Evolutionary conservation across 1,284 basidiomycete species (phyloP), one percentile per base, ranked within the genome.

Genomic region (Boletellus deceptivus): DNA sequence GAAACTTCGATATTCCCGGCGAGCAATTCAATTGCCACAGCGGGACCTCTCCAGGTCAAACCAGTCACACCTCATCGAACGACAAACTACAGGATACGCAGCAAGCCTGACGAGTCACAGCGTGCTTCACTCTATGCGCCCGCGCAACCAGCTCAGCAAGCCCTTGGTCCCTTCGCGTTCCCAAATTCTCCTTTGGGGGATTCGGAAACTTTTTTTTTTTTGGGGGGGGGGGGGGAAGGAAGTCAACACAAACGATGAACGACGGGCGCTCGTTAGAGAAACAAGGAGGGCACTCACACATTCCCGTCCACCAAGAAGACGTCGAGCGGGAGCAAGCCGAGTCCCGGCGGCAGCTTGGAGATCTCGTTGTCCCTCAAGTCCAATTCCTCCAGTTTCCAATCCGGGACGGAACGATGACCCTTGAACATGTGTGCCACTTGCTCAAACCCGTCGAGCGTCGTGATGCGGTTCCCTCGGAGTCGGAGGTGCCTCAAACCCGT

Each of bases 221-320:
- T 25, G 18, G 31, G 2, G 20, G 20, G 20, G 20, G 20, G 20
- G 20, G 20, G 20, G 20, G 20, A 20, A 20, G 31, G 7, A 27
- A 4, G n/a, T 7, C 25, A 10, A 25, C 29, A 22, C 24, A 17
- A 41, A 22, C 8, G 34, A n/a, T 38, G 25, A 31, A 22, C 5
- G 20, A 38, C 27, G 6, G 7, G 6, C 13, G n/a, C 24, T 1
- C 25, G n/a, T n/a, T 4, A 41, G 29, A 41, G 11, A 31, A 11
- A 54, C 46, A 46, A 37, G 8, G 6, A 31, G 47, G 43, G n/a
- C 6, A 79, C 87, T 72, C 65, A 90, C 87, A 76, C 70, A 68
- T 91, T 91, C n/a, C 89, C 89, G 61, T 91, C 89, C 33, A 91
- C 89, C 58, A 89, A 68, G 50, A 91, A 82, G 11, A 89, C 82